Percentiles rank a stretch among this genome's conserved stretches.
Conservation (phyloP, 2,329 filamentous ascomycete species). For the Colletotrichum sp. region DNA sequence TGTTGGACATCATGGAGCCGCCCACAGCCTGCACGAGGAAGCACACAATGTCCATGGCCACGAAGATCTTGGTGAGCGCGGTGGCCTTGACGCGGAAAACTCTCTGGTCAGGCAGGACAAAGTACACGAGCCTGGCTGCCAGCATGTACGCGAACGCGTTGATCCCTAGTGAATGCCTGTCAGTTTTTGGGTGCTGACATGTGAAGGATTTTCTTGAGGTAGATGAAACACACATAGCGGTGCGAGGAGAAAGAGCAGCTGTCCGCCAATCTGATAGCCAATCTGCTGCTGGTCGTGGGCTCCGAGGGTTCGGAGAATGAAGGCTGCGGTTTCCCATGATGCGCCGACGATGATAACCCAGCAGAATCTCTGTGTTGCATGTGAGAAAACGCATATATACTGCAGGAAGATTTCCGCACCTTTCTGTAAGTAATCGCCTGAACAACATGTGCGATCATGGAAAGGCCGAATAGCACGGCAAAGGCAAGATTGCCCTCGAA, state of each 20-base stretch:
- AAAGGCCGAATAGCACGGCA: conserved; percentile 34
- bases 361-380: conserved; percentile 28
- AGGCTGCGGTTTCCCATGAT: conserved; percentile 43
- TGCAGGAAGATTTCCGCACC: conserved; percentile 9
- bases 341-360: conserved; percentile 47
- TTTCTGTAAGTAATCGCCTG: conserved; percentile 36
- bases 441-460: conserved; percentile 29
- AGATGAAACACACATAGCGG: conserved; percentile 38
- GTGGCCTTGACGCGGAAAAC: conserved; percentile 38
- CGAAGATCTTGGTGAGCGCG: conserved; percentile 49
- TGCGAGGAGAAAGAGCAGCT: conserved; percentile 44
- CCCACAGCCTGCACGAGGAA: conserved; percentile 50
- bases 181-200: background rate
- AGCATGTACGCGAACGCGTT: conserved; percentile 52
- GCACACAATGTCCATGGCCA: conserved; percentile 51
- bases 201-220: background rate
- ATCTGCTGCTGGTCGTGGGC: conserved; percentile 41
- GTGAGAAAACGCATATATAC: fast-evolving
- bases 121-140: conserved; percentile 43
- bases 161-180: conserved; percentile 33
- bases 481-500: conserved; percentile 38
- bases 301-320: conserved; percentile 39
- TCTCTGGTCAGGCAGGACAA: conserved; percentile 40
- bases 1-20: conserved; percentile 40
- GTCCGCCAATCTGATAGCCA: conserved; percentile 33